These are phyloP conservation scores for Chlamydomonas applanata DNA, from an alignment of 139 green algal genomes.

Conservation along the genomic window DNA sequence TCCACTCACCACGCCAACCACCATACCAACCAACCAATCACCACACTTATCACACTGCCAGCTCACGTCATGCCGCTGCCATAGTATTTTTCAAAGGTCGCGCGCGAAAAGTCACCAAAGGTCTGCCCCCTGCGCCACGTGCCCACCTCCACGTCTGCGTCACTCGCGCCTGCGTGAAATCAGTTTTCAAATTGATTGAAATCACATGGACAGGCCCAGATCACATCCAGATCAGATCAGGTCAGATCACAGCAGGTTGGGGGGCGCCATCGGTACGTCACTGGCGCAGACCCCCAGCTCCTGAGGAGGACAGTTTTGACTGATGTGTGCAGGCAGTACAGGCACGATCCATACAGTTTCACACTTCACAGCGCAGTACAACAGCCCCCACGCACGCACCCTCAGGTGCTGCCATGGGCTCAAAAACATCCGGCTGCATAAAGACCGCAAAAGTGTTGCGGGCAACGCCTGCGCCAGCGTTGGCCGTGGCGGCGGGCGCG, in stretches of 20 bases:
- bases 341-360: neutral
- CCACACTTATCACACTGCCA: no score
- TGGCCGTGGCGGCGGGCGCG: conserved; percentile 20
- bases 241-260: no score
- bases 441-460: conserved; percentile 81
- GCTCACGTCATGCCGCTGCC: neutral
- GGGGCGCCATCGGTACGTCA: no score
- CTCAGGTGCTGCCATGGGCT: conserved; percentile 21
- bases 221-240: no score
- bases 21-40: no score
- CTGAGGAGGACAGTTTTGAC: no score
- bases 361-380: neutral
- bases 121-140: conserved; percentile 54
- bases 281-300: neutral
- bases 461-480: conserved; percentile 31
- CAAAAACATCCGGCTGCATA: conserved; percentile 63
- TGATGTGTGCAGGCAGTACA: neutral
- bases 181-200: neutral
- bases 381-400: neutral
- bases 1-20: no score
- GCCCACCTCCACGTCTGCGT: conserved; percentile 32
- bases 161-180: conserved; percentile 1
- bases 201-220: no score
- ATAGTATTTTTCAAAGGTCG: conserved; percentile 58
- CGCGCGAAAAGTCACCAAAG: conserved; percentile 70